These are phyloP conservation scores for Ophiognomonia clavigignenti-juglandacearum DNA, from an alignment of 2,329 filamentous ascomycete species.

Conservation along the genomic window DNA sequence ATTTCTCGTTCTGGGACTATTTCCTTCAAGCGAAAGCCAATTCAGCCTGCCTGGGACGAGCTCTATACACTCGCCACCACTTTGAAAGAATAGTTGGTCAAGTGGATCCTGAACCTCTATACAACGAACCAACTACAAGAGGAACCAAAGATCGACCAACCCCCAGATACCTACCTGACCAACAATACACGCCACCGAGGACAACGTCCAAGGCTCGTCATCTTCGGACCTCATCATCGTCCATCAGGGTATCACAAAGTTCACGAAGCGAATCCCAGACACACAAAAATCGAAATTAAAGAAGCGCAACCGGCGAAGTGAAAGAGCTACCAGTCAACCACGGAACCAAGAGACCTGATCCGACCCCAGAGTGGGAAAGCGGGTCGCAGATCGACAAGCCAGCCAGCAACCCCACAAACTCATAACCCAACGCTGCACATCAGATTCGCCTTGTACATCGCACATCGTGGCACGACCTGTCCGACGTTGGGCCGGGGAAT, in stretches of 20 bases:
- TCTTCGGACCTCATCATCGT: no score
- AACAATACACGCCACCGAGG: no score
- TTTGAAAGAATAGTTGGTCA: no score
- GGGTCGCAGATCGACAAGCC: constrained; percentile 5
- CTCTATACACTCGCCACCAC: neutral
- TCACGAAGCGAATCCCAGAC: no score
- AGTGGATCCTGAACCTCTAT: no score
- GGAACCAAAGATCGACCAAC: no score
- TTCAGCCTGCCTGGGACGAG: neutral
- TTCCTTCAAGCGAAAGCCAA: neutral
- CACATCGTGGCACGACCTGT: constrained; percentile 1
- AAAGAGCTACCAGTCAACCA: no score
- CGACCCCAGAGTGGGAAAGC: constrained; percentile 4
- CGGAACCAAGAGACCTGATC: neutral
- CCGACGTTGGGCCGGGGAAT: constrained; percentile 8
- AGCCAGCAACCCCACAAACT: neutral
- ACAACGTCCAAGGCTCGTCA: no score
- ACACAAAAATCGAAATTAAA: neutral
- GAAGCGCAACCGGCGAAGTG: no score
- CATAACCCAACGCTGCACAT: neutral
- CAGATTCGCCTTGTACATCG: neutral
- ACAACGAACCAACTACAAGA: no score
- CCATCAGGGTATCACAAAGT: no score
- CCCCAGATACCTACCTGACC: no score
- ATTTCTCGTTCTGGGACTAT: constrained; percentile 1